These are phyloP conservation scores for Podospora tetraspora DNA, from an alignment of 495 filamentous ascomycete genomes.

Conservation along the genomic window DNA sequence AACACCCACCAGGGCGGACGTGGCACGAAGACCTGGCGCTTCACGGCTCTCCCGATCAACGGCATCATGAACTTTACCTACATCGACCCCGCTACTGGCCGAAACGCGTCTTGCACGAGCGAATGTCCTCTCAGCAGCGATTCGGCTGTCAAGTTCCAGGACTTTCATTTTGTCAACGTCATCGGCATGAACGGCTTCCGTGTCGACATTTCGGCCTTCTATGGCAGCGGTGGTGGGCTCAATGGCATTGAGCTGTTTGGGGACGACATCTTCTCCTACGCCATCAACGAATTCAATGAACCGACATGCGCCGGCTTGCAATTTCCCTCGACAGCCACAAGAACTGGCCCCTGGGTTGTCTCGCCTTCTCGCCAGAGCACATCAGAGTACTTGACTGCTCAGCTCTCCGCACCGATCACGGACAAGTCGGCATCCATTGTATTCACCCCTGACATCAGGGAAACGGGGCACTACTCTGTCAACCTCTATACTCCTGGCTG, in stretches of 20 bases:
- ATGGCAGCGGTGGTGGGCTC: slow-evolving; percentile 80
- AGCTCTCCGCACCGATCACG: slow-evolving; percentile 48
- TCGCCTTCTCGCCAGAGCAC: slow-evolving; percentile 55
- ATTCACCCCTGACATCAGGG: slow-evolving; percentile 82
- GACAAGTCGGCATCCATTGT: slow-evolving; percentile 57
- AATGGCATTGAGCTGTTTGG: slow-evolving; percentile 87
- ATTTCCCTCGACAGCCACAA: slow-evolving; percentile 58
- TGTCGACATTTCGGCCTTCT: slow-evolving; percentile 79
- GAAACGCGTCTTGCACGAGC: slow-evolving; percentile 64
- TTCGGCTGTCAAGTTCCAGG: slow-evolving; percentile 61
- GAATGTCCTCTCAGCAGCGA: slow-evolving; percentile 72
- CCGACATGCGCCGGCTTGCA: slow-evolving; percentile 67
- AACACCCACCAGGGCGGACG: slow-evolving; percentile 84
- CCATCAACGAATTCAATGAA: slow-evolving; percentile 82
- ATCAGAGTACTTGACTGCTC: slow-evolving; percentile 70
- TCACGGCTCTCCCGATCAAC: slow-evolving; percentile 72
- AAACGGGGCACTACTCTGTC: slow-evolving; percentile 85
- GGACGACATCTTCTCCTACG: slow-evolving; percentile 79
- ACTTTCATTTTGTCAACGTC: slow-evolving; percentile 83
- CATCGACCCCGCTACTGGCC: slow-evolving; percentile 62
- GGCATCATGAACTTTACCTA: slow-evolving; percentile 98
- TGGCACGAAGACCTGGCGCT: slow-evolving; percentile 80
- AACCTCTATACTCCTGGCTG: slow-evolving; percentile 90
- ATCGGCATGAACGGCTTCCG: slow-evolving; percentile 87
- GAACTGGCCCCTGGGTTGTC: slow-evolving; percentile 68